Percentiles rank a stretch among this genome's conserved stretches.
Evolutionary conservation across 108 stramenopile genomes (phyloP).

Genomic region (Parmales sp.): DNA sequence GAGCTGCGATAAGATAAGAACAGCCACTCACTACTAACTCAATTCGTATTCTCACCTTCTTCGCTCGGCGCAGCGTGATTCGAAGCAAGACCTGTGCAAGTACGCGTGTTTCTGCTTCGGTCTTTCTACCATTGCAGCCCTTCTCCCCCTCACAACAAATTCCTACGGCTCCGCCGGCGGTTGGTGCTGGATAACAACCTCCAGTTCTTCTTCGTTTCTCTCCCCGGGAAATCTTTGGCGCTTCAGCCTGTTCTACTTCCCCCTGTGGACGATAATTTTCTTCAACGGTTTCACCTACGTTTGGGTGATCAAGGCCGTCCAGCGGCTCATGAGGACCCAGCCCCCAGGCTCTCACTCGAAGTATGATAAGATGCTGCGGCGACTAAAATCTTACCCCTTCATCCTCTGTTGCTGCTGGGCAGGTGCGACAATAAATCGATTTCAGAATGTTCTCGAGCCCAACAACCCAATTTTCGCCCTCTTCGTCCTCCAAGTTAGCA

Average conservation of each 20-base stretch:
- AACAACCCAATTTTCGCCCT: not conserved
- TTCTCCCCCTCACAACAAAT: slow-evolving; percentile 20
- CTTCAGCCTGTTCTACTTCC: slow-evolving; percentile 19
- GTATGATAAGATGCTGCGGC: not conserved
- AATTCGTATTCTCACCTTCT: not conserved
- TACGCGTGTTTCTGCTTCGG: slow-evolving; percentile 16
- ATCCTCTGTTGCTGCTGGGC: not conserved
- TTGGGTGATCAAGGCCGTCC: not conserved
- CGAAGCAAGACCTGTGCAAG: not conserved
- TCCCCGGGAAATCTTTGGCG: slow-evolving; percentile 23
- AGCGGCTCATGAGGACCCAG: not conserved
- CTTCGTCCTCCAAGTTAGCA: not conserved
- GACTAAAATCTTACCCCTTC: not conserved
- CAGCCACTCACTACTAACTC: too few relatives aligned
- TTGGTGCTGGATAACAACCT: slow-evolving; percentile 26
- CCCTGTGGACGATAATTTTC: slow-evolving; percentile 18
- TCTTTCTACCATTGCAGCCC: slow-evolving; percentile 8
- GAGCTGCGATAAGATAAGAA: too few relatives aligned
- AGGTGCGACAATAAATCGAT: slow-evolving; percentile 3
- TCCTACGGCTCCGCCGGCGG: slow-evolving; percentile 25
- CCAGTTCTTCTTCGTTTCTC: not conserved
- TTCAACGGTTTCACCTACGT: slow-evolving; percentile 15
- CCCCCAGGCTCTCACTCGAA: not conserved
- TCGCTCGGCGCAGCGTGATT: too few relatives aligned
- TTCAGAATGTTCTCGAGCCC: not conserved